Conservation (phyloP, 352 stramenopile species). For the Globisporangium perplexum region DNA sequence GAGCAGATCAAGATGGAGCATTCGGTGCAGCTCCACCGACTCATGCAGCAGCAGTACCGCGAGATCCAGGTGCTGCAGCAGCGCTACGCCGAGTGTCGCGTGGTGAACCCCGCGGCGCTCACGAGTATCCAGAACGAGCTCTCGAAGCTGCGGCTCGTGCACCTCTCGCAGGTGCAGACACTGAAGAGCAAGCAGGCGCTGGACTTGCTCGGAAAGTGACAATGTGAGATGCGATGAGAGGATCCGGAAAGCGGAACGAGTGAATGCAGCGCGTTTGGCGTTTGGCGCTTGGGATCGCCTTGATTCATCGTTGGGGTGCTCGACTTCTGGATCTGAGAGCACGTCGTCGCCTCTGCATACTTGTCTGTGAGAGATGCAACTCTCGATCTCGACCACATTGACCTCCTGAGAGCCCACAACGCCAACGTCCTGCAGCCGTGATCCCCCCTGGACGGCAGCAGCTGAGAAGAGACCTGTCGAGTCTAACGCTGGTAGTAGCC, state of each 20-base stretch:
- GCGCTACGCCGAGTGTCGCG: conserved; percentile 70
- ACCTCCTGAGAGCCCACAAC: neutral
- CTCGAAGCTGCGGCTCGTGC: conserved; percentile 78
- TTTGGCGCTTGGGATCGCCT: neutral
- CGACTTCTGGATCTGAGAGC: neutral
- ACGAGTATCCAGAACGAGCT: conserved; percentile 79
- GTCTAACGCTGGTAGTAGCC: conserved; percentile 42
- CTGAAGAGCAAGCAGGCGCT: conserved; percentile 84
- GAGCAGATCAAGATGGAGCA: conserved; percentile 85
- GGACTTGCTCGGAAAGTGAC: conserved; percentile 62
- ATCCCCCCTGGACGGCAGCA: neutral
- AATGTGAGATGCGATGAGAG: neutral
- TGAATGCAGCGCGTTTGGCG: conserved; percentile 3
- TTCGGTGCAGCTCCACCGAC: conserved; percentile 78
- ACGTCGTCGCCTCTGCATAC: neutral
- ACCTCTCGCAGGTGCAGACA: conserved; percentile 80
- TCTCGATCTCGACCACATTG: conserved; percentile 2
- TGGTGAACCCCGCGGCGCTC: conserved; percentile 67
- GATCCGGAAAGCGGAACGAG: neutral
- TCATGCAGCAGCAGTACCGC: conserved; percentile 86
- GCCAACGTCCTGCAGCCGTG: neutral
- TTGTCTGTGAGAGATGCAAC: conserved; percentile 1
- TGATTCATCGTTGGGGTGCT: neutral
- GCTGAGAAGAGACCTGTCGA: neutral
- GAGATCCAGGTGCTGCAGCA: conserved; percentile 85